Conservation (phyloP, 169 alveolate genomes). For the Plasmodium coatneyi region DNA sequence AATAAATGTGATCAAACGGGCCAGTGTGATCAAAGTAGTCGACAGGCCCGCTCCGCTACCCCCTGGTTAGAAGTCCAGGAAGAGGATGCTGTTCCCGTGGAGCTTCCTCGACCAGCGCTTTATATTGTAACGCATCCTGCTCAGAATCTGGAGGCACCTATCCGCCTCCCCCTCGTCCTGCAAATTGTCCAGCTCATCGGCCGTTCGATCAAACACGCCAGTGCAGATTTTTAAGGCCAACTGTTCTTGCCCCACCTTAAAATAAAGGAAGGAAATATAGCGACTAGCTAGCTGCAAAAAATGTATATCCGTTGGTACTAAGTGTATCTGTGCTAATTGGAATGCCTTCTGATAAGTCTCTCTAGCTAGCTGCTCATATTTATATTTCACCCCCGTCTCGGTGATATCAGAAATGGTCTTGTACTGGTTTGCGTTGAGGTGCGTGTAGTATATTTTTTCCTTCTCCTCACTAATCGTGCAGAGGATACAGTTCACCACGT, state of each 20-base stretch:
- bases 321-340: conserved; percentile 6
- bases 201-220: conserved; percentile 34
- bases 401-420: conserved; percentile 55
- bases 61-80: conserved; percentile 6
- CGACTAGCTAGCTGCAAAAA: conserved; percentile 40
- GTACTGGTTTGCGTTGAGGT: conserved; percentile 56
- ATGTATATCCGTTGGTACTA: conserved; percentile 42
- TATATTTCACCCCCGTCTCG: conserved; percentile 72
- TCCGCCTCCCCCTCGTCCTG: conserved; percentile 27
- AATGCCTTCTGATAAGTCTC: conserved; percentile 38
- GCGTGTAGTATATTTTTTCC: conserved; percentile 26
- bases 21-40: too few relatives aligned
- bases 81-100: conserved; percentile 43
- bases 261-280: conserved; percentile 44
- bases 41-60: too few relatives aligned
- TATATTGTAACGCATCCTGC: conserved; percentile 39
- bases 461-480: conserved; percentile 20
- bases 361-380: conserved; percentile 69
- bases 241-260: conserved; percentile 48
- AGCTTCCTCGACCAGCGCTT: conserved; percentile 58
- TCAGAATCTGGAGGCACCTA: conserved; percentile 35
- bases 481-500: conserved; percentile 33
- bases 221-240: conserved; percentile 22
- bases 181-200: conserved; percentile 2
- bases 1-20: too few relatives aligned